A percentile compares a stretch with the other conserved stretches of the same genome.
Conservation (phyloP, 2,329 filamentous ascomycete species). For the Phyllosticta paracitricarpa region DNA sequence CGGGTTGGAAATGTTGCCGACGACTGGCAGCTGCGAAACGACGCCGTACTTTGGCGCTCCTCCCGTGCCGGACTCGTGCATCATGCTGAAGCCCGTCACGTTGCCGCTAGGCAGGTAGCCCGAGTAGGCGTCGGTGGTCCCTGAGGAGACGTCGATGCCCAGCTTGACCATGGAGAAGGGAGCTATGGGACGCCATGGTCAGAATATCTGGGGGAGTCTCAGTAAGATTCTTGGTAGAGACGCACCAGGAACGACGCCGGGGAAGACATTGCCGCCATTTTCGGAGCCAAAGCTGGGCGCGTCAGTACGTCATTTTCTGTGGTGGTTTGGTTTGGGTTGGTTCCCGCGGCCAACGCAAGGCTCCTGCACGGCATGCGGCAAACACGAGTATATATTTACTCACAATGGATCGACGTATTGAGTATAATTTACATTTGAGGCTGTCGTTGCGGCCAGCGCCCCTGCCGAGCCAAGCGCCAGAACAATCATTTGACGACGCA, state of each 20-base stretch:
- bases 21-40: constrained; percentile 25
- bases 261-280: constrained; percentile 27
- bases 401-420: constrained; percentile 28
- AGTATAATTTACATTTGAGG: constrained; percentile 15
- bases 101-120: constrained; percentile 24
- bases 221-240: background rate
- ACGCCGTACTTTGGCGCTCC: constrained; percentile 27
- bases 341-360: background rate
- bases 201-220: background rate
- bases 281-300: constrained; percentile 18
- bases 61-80: constrained; percentile 27
- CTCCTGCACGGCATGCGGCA: background rate
- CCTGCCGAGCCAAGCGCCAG: background rate
- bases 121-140: constrained; percentile 25
- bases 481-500: background rate
- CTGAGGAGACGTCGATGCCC: constrained; percentile 24
- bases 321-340: background rate
- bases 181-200: constrained; percentile 12
- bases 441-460: background rate
- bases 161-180: constrained; percentile 29
- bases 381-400: constrained; percentile 10
- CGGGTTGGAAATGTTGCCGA: constrained; percentile 35
- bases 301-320: background rate
- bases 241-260: constrained; percentile 24
- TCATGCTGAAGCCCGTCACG: constrained; percentile 27